Evolutionary conservation across 441 rosid genomes (phyloP), one percentile per base, ranked within the genome.

Genomic region (Gossypium laxum): DNA sequence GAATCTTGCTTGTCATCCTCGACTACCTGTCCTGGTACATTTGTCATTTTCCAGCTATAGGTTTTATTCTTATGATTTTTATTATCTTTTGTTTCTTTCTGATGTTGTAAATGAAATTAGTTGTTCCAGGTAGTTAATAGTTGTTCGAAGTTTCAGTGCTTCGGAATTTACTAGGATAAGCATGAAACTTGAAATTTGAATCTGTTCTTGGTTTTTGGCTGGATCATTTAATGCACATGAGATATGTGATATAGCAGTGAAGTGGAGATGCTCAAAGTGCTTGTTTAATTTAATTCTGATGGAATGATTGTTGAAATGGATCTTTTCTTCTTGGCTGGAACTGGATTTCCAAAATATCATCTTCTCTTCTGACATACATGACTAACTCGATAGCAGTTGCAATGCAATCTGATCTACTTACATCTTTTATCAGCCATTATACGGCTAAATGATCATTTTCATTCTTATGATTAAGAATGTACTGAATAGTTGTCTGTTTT

Each of bases 1-100:
- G 59, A 91, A 92, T 78, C 92, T 95, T 82, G 91, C 99, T 72
- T 92, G 99, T 78, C 98, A 95, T 85, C 97, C 99, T 51, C 92
- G 99, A 60, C 98, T 89, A 17, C 97, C 99, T 76, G 90, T 91
- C 59, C 80, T 92, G 91, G 99, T 95, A 88, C 74, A 22, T 43
- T 59, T 30, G 48, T 47, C 64, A 63, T 67, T 76, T 69, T 41
- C 59, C 75, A 71, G 8, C 21, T 51, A 54, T 70, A 71, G n/a
- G 38, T 72, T 41, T 73, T 54, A 52, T 45, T 71, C 5, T 47
- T 47, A 47, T 48, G 7, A 48, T 51, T 24, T 32, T 54, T 38
- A 5, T 32, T 32, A 34, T 41, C 28, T 14, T 21, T 62, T 48
- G 38, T 61, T 38, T 24, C 34, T 4, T 28, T 19, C 38, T 51